phyloP scores from a whole-genome alignment of 495 filamentous ascomycete genomes.

The Astrocystis sublimbata region DNA sequence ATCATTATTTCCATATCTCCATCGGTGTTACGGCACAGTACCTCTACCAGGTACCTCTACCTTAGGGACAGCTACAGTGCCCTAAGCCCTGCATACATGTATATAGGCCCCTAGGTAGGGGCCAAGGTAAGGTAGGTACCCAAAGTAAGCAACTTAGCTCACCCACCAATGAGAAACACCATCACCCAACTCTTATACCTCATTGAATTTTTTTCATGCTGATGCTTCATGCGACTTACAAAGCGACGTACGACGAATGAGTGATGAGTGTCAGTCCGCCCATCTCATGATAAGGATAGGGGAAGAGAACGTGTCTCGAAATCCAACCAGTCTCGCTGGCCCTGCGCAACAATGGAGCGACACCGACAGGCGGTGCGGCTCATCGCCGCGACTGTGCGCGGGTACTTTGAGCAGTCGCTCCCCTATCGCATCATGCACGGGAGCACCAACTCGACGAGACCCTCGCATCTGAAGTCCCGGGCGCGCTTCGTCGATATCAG shows the following conservation, averaged over 20 bases:
- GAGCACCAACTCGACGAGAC: slow-evolving; percentile 72
- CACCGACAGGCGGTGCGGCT: slow-evolving; percentile 48
- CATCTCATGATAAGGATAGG: neutral
- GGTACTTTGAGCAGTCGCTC: slow-evolving; percentile 57
- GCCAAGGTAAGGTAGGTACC: no score
- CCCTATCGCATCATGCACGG: slow-evolving; percentile 79
- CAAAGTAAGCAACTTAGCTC: no score
- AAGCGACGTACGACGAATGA: neutral
- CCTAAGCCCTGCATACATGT: neutral
- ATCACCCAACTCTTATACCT: neutral
- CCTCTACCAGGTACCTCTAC: no score
- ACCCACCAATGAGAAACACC: slow-evolving; percentile 2
- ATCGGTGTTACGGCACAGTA: no score
- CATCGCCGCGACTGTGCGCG: slow-evolving; percentile 52
- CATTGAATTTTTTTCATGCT: slow-evolving; percentile 2
- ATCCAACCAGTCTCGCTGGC: neutral
- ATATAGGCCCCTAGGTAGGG: no score
- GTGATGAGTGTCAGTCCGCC: neutral
- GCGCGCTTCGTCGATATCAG: slow-evolving; percentile 45
- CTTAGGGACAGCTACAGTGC: neutral
- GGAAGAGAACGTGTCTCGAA: neutral
- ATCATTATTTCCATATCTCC: no score
- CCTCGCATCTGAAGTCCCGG: slow-evolving; percentile 31
- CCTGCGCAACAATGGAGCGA: slow-evolving; percentile 45
- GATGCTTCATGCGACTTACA: neutral